A percentile compares a stretch with the other conserved stretches of the same genome.
These are phyloP conservation scores for Lignosus rhinocerotis DNA, from an alignment of 1,284 basidiomycete species.

Conservation along the genomic window DNA sequence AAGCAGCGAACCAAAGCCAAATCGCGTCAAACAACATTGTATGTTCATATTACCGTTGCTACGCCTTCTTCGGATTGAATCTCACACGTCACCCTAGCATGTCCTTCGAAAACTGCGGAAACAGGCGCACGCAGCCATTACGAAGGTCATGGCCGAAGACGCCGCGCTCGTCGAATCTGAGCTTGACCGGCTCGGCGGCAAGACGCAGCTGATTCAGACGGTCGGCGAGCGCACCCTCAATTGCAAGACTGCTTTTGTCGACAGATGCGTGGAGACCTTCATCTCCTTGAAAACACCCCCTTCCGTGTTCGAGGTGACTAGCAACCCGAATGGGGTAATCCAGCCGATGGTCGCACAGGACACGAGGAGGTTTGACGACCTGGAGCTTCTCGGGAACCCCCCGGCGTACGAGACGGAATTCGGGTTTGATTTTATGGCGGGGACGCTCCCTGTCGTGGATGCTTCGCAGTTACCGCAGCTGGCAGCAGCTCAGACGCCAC, in stretches of 20 bases:
- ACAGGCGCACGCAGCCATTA: slow-evolving; percentile 53
- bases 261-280: not conserved
- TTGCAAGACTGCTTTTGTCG: slow-evolving; percentile 2
- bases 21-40: slow-evolving; percentile 54
- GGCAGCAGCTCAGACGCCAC: not conserved
- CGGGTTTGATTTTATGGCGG: slow-evolving; percentile 1
- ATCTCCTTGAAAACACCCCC: not conserved
- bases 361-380: slow-evolving; percentile 36
- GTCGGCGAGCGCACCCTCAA: slow-evolving; percentile 12
- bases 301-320: slow-evolving; percentile 12
- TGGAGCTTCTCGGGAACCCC: not conserved
- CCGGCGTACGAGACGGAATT: not conserved
- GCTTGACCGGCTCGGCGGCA: slow-evolving; percentile 66
- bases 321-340: slow-evolving; percentile 27
- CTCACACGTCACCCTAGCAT: slow-evolving; percentile 35
- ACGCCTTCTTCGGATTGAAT: not conserved
- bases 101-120: slow-evolving; percentile 50
- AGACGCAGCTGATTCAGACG: slow-evolving; percentile 42
- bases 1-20: slow-evolving; percentile 45
- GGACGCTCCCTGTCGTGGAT: not conserved
- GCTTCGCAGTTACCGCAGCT: not conserved
- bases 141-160: slow-evolving; percentile 35
- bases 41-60: slow-evolving; percentile 17
- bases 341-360: slow-evolving; percentile 43
- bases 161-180: slow-evolving; percentile 42